phyloP scores from a whole-genome alignment of 768 basidiomycete species.

The Tylopilus subfusipes region DNA sequence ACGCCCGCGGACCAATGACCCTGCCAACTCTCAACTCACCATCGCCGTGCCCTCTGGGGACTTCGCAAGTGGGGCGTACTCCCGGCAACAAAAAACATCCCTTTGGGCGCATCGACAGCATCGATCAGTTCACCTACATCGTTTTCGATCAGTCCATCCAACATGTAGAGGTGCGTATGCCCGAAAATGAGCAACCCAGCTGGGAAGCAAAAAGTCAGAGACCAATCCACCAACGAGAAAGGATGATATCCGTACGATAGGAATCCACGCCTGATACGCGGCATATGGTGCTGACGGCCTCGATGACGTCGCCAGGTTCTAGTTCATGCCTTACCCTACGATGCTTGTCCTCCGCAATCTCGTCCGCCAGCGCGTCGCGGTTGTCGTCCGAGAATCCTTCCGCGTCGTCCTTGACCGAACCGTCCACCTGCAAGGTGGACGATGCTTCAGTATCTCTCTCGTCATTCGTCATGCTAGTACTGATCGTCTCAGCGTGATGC shows the following conservation, averaged over 20 bases:
- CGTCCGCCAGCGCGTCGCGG: conserved; percentile 58
- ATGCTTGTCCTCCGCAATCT: conserved; percentile 85
- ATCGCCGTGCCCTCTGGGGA: conserved; percentile 78
- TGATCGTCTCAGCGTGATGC: background rate
- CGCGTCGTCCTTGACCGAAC: conserved; percentile 13
- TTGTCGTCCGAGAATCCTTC: conserved; percentile 16
- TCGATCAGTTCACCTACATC: conserved; percentile 88
- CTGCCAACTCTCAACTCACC: conserved; percentile 45
- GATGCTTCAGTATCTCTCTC: conserved; percentile 42
- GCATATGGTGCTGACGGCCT: conserved; percentile 82
- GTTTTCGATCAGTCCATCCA: conserved; percentile 85
- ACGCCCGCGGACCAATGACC: background rate
- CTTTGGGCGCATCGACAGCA: conserved; percentile 77
- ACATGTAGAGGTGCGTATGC: conserved; percentile 79
- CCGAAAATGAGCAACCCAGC: conserved; percentile 90
- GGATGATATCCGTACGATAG: conserved; percentile 56
- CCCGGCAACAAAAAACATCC: conserved; percentile 79
- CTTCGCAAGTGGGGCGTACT: conserved; percentile 77
- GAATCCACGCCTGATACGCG: conserved; percentile 89
- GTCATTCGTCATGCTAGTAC: conserved; percentile 40
- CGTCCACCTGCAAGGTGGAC: conserved; percentile 37
- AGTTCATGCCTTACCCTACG: conserved; percentile 82
- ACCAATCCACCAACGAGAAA: background rate
- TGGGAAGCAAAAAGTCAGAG: conserved; percentile 4
- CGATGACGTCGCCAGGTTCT: conserved; percentile 86